Percentiles rank a stretch among this genome's conserved stretches.
Evolutionary conservation across 768 basidiomycete genomes (phyloP).

Genomic region (Agrocybe pediades): DNA sequence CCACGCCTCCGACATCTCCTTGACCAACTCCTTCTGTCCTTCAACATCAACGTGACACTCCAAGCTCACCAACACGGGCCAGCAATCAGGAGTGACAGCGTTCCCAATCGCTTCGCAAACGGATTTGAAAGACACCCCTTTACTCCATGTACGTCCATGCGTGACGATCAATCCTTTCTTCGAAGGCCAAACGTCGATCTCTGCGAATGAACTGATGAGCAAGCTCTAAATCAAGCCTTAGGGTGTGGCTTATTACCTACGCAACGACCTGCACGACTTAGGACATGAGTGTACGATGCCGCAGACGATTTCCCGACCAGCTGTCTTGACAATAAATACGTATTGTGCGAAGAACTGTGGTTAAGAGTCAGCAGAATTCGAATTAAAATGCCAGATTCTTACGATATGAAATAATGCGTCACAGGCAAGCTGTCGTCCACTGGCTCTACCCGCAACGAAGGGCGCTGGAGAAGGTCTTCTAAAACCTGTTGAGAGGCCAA

Average conservation of each 20-base stretch:
- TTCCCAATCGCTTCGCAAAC: slow-evolving; percentile 56
- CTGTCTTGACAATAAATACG: slow-evolving; percentile 62
- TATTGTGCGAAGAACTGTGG: slow-evolving; percentile 64
- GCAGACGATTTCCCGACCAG: slow-evolving; percentile 56
- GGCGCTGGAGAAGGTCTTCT: slow-evolving; percentile 36
- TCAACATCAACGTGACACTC: slow-evolving; percentile 61
- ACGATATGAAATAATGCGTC: slow-evolving; percentile 61
- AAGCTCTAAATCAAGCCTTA: background rate
- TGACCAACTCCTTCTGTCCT: slow-evolving; percentile 55
- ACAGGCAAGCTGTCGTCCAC: slow-evolving; percentile 49
- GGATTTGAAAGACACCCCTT: slow-evolving; percentile 48
- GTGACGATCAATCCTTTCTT: slow-evolving; percentile 56
- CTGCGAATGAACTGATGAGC: slow-evolving; percentile 26
- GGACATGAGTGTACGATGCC: slow-evolving; percentile 55
- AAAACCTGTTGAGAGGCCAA: slow-evolving; percentile 23
- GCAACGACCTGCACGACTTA: slow-evolving; percentile 52
- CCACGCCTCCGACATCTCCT: slow-evolving; percentile 51
- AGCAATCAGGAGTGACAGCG: slow-evolving; percentile 40
- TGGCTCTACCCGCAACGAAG: slow-evolving; percentile 33
- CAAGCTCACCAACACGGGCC: slow-evolving; percentile 62
- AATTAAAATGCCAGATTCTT: slow-evolving; percentile 17
- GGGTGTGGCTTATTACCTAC: slow-evolving; percentile 32
- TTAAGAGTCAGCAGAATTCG: background rate
- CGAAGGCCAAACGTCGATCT: slow-evolving; percentile 70
- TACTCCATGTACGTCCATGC: slow-evolving; percentile 61